Evolutionary conservation across 2,329 filamentous ascomycete genomes (phyloP).

Genomic region (Cercospora citrullina): DNA sequence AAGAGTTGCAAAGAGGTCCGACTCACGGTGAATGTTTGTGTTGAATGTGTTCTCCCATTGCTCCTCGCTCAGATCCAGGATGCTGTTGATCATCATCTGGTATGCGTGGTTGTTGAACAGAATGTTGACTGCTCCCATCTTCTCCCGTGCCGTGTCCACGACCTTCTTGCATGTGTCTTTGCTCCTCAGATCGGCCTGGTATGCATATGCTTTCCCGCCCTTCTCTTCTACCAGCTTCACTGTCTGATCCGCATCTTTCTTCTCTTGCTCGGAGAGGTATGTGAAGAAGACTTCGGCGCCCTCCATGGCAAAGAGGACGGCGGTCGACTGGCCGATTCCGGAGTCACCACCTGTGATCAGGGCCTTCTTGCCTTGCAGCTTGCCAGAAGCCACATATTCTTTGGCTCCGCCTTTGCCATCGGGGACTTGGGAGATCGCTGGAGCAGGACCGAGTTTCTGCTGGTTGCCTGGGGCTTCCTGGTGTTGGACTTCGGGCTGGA

Average conservation of each 20-base stretch:
- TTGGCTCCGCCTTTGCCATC: constrained; percentile 67
- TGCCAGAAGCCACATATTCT: constrained; percentile 72
- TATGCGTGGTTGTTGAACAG: constrained; percentile 71
- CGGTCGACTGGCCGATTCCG: constrained; percentile 74
- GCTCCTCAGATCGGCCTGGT: constrained; percentile 64
- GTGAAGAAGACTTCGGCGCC: constrained; percentile 72
- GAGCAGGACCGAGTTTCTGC: constrained; percentile 58
- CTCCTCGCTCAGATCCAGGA: constrained; percentile 70
- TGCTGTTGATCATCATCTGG: constrained; percentile 72
- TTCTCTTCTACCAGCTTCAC: constrained; percentile 67
- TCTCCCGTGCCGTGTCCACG: constrained; percentile 64
- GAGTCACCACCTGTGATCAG: constrained; percentile 80
- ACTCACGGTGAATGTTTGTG: constrained; percentile 69
- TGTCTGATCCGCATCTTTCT: constrained; percentile 73
- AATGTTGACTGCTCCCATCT: constrained; percentile 71
- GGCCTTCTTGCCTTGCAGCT: constrained; percentile 72
- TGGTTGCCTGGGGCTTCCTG: constrained; percentile 57
- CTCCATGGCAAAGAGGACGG: constrained; percentile 78
- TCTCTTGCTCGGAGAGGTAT: constrained; percentile 69
- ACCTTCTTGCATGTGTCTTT: constrained; percentile 68
- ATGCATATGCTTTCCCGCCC: constrained; percentile 64
- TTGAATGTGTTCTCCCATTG: constrained; percentile 80
- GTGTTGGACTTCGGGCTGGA: constrained; percentile 45
- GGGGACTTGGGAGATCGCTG: constrained; percentile 65
- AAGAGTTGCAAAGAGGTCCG: too few relatives aligned